These are phyloP conservation scores for Leptographium wingfieldii DNA, from an alignment of 2,329 filamentous ascomycete species.

Conservation along the genomic window DNA sequence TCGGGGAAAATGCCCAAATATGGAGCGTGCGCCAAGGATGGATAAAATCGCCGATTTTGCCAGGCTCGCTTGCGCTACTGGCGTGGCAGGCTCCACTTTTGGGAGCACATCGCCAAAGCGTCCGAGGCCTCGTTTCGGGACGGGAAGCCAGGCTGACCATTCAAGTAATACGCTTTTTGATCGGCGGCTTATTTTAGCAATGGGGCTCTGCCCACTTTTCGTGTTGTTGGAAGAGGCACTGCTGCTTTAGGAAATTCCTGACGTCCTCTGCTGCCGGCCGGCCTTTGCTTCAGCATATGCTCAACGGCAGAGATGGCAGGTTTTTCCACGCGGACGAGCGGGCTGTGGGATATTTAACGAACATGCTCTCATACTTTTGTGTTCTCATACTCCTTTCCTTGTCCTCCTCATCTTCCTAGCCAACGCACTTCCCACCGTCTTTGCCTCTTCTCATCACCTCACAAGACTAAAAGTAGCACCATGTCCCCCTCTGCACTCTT, in stretches of 20 bases:
- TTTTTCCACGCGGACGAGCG: background rate
- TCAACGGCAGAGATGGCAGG: background rate
- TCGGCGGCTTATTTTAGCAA: background rate
- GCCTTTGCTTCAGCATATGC: background rate
- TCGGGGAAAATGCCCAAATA: background rate
- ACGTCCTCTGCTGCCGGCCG: background rate
- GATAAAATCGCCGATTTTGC: background rate
- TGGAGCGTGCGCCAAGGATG: background rate
- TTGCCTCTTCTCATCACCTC: background rate
- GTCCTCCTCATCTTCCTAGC: too few species aligned
- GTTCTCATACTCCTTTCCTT: background rate
- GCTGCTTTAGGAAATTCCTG: slow-evolving; percentile 6
- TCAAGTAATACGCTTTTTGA: background rate
- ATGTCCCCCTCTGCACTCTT: slow-evolving; percentile 20
- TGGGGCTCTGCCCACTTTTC: slow-evolving; percentile 1
- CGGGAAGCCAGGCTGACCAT: background rate
- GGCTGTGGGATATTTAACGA: background rate
- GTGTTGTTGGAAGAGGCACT: background rate
- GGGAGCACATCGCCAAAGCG: background rate
- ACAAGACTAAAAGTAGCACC: background rate
- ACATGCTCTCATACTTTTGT: background rate
- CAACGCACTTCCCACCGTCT: background rate
- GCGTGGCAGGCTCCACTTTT: background rate
- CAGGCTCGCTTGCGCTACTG: background rate
- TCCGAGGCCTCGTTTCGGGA: background rate